phyloP scores from a whole-genome alignment of 495 filamentous ascomycete genomes.

The Penicillium diatomitis region DNA sequence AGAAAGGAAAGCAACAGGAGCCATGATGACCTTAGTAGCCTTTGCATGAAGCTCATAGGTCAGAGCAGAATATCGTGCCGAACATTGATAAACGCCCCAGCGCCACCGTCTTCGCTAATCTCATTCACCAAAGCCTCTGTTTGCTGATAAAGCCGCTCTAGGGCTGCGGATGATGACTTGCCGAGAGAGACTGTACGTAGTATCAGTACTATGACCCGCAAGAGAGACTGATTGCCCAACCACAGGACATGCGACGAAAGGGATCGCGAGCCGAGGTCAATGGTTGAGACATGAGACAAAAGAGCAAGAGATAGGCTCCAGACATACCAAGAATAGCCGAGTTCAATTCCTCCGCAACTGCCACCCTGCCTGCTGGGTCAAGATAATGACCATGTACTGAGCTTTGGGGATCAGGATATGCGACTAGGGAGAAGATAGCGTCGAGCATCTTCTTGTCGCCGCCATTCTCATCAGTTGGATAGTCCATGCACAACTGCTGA shows the following conservation, averaged over 20 bases:
- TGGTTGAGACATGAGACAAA: slow-evolving; percentile 1
- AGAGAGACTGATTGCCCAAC: background rate
- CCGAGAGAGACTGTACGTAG: slow-evolving; percentile 65
- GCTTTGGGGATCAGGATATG: slow-evolving; percentile 71
- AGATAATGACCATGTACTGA: slow-evolving; percentile 69
- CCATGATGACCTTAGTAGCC: no score
- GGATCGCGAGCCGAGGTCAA: slow-evolving; percentile 6
- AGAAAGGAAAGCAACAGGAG: background rate
- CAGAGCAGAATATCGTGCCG: slow-evolving; percentile 50
- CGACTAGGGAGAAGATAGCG: slow-evolving; percentile 83
- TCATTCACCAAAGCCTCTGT: slow-evolving; percentile 78
- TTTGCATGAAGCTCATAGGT: background rate
- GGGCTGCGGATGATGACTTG: slow-evolving; percentile 75
- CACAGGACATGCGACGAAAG: background rate
- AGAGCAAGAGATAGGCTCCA: slow-evolving; percentile 15
- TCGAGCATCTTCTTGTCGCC: slow-evolving; percentile 66
- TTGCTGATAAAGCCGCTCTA: slow-evolving; percentile 83
- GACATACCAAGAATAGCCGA: slow-evolving; percentile 79
- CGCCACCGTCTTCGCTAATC: slow-evolving; percentile 71
- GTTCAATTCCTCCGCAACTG: slow-evolving; percentile 90
- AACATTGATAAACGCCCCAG: slow-evolving; percentile 82
- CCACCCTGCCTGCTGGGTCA: slow-evolving; percentile 62
- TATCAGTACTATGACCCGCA: slow-evolving; percentile 8
- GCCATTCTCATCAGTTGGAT: slow-evolving; percentile 53
- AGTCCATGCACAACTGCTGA: slow-evolving; percentile 66